Evolutionary conservation across 2,329 filamentous ascomycete species (phyloP), one percentile per base, ranked within the genome.

Genomic region (Scytalidium lignicola): DNA sequence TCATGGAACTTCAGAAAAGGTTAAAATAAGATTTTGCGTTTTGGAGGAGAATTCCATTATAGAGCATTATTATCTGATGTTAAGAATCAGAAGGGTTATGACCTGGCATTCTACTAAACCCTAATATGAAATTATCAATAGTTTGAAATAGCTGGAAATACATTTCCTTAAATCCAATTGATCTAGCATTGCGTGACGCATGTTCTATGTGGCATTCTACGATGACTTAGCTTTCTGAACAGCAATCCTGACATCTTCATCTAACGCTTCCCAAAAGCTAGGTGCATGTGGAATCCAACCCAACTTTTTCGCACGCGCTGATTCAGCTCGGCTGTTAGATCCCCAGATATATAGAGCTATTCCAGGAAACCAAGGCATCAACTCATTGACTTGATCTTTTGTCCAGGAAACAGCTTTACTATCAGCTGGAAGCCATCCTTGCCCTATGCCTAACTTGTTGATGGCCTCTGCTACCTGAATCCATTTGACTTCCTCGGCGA

Each of bases 281-380:
- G 48, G 48, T 17, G 37, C 51, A 42, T 19, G 10, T 13, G 51
- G 49, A 22, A 43, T 42, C 51, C 51, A 54, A 15, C 51, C 49
- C 13, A 54, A 44, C 41, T 42, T 42, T 28, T 42, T 42, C 10
- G 45, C 49, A 15, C 45, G 23, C 17, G 20, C 41, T n/a, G 39
- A 48, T 20, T 48, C 41, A 18, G 46, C 49, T 18, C 49, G 40
- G 18, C 49, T 51, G 39, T 51, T 51, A 22, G 46, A 48, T 2
- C 41, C 46, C 41, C 41, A 46, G 17, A 51, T 39, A 43, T 51
- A 49, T 12, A 44, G 20, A 12, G 46, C 46, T 15, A 51, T 10
- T n/a, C 29, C 32, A 13, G 32, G 32, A 8, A 5, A 13, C 32
- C 32, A 37, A 5, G 12, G 5, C 32, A 37, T 20, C 22, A 13